Evolutionary conservation across 2,329 filamentous ascomycete species (phyloP).

Genomic region (Paecilomyces dactylethromorphus): DNA sequence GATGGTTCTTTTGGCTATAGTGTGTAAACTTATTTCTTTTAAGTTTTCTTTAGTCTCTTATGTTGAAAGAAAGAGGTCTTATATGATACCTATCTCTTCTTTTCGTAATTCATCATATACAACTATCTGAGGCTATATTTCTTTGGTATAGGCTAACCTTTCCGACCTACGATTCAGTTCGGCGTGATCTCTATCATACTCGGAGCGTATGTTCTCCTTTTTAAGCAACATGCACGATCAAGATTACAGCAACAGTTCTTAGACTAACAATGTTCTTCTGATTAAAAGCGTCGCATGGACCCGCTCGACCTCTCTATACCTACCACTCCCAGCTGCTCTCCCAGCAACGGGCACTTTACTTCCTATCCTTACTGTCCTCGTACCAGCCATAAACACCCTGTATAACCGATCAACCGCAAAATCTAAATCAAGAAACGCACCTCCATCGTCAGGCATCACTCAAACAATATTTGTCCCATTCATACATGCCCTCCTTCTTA

Average conservation of each 20-base stretch:
- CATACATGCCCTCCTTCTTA: constrained; percentile 13
- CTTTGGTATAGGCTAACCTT: neutral
- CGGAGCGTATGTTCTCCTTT: constrained; percentile 11
- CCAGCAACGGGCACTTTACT: constrained; percentile 16
- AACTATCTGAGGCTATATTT: neutral
- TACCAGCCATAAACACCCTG: neutral
- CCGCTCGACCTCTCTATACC: constrained; percentile 12
- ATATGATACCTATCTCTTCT: too few relatives aligned
- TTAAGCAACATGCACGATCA: neutral
- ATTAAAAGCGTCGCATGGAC: constrained; percentile 20
- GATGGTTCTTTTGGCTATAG: neutral
- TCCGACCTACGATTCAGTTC: neutral
- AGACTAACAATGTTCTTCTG: neutral
- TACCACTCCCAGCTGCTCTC: constrained; percentile 19
- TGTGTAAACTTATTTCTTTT: neutral
- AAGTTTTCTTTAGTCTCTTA: neutral
- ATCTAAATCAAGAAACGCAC: neutral
- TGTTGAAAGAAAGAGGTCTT: neutral
- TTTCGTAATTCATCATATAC: neutral
- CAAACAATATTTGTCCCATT: neutral
- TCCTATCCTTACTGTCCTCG: neutral
- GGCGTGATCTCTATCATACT: constrained; percentile 8
- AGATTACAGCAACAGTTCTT: neutral
- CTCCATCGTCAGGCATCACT: neutral
- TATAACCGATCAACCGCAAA: neutral